Conservation (phyloP, 495 filamentous ascomycete genomes). For the Aspergillus haitiensis region DNA sequence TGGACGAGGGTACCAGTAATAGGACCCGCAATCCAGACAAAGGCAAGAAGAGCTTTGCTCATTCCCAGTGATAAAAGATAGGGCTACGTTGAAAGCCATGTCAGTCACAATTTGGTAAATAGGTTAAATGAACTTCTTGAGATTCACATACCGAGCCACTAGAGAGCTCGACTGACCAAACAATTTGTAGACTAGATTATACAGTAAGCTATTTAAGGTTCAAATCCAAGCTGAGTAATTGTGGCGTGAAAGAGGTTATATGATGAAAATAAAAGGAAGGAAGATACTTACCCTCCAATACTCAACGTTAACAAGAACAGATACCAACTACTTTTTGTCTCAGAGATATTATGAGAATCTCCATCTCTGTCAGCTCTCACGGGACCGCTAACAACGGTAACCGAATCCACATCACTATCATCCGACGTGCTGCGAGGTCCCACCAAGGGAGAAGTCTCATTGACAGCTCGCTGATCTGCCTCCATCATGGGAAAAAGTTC, state of each 20-base stretch:
- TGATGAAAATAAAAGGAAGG: neutral
- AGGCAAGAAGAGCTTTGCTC: slow-evolving; percentile 88
- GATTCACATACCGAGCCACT: slow-evolving; percentile 68
- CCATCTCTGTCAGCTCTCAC: slow-evolving; percentile 22
- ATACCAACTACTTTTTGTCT: slow-evolving; percentile 72
- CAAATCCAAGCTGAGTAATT: neutral
- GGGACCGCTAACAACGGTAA: slow-evolving; percentile 15
- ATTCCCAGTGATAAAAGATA: slow-evolving; percentile 76
- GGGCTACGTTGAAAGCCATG: slow-evolving; percentile 39
- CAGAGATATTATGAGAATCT: slow-evolving; percentile 16
- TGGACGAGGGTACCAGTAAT: slow-evolving; percentile 84
- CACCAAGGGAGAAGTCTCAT: slow-evolving; percentile 47
- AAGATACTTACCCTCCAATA: slow-evolving; percentile 64
- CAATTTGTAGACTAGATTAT: slow-evolving; percentile 69
- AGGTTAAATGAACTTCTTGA: neutral
- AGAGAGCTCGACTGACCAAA: slow-evolving; percentile 90
- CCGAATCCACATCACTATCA: slow-evolving; percentile 24
- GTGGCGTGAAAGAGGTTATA: too few species aligned
- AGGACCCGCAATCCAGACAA: slow-evolving; percentile 93
- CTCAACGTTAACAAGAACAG: slow-evolving; percentile 79
- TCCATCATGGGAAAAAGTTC: slow-evolving; percentile 17
- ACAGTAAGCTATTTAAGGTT: slow-evolving; percentile 6
- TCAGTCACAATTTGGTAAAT: neutral
- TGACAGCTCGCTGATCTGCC: slow-evolving; percentile 18
- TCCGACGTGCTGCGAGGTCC: slow-evolving; percentile 27